Evolutionary conservation across 345 rosid genomes (phyloP), one percentile per base, ranked within the genome.

Genomic region (Nephelium lappaceum): DNA sequence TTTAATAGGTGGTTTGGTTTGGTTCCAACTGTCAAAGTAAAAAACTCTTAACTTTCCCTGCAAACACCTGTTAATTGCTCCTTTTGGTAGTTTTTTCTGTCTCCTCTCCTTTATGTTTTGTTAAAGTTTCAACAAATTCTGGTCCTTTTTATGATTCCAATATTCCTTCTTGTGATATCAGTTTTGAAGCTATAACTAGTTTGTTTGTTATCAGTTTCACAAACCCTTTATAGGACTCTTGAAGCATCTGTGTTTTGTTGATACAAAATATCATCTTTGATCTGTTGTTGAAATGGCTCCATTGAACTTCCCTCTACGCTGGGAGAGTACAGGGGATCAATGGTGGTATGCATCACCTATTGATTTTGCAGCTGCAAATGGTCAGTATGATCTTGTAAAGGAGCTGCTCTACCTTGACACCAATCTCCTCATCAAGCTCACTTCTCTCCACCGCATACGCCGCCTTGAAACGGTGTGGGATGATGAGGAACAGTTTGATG

Each of bases 301-400:
- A 49, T 84, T 86, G 11, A 83, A 87, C 86, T 96, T 96, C 83
- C 95, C 99, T 63, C 98, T 96, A 31, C 90, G 97, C 24, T 96
- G 99, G 99, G 98, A 96, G 71, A 96, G 99, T 85, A 96, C 98
- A 6, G 98, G 98, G 23, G 98, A 96, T 78, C 99, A 92, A 74
- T 96, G 99, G 99, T 96, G 99, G 99, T 96, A 88, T 74, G 99
- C 94, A 19, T 91, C 97, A 6, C 99, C 99, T 2, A 93, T 96
- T 24, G 99, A 96, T 72, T 93, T 92, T 74, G 99, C 97, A n/a
- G 98, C 97, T 2, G 99, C 99, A 0, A 92, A 96, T 65, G 99
- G 99, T 57, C 88, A 90, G 51, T 92, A 92, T 78, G 95, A 95
- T 79, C 80, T 95, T 63, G 98, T 95, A 8, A 77, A 82, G 39